A percentile compares a stretch with the other conserved stretches of the same genome.
These are phyloP conservation scores for Ceratobasidium sp. DNA, from an alignment of 1,284 basidiomycete genomes.

Conservation along the genomic window DNA sequence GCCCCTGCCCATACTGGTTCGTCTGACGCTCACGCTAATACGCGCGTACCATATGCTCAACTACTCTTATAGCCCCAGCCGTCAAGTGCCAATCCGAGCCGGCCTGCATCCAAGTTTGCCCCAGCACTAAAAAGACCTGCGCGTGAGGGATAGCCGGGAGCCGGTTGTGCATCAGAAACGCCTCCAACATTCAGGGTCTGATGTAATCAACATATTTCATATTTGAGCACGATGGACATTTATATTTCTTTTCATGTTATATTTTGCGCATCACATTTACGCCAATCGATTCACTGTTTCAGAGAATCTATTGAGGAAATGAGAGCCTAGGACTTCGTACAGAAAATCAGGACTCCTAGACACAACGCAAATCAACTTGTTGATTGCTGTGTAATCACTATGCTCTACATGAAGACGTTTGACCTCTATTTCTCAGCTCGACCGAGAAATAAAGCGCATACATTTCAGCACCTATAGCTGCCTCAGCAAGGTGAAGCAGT, in stretches of 20 bases:
- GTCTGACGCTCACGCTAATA: not conserved
- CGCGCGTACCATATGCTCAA: conserved; percentile 7
- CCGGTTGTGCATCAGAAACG: not conserved
- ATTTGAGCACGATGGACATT: not conserved
- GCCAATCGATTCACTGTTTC: not conserved
- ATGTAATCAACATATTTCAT: not conserved
- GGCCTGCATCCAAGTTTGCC: not conserved
- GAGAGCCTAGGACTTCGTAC: too few relatives aligned
- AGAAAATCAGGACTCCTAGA: too few relatives aligned
- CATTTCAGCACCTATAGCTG: too few relatives aligned
- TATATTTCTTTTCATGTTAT: not conserved
- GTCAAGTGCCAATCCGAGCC: not conserved
- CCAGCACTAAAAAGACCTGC: not conserved
- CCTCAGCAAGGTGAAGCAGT: too few relatives aligned
- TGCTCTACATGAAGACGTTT: too few relatives aligned
- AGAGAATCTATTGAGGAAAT: too few relatives aligned
- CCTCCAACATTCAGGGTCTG: not conserved
- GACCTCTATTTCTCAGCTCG: too few relatives aligned
- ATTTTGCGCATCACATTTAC: not conserved
- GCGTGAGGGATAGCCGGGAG: not conserved
- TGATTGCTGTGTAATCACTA: too few relatives aligned
- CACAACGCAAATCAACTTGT: too few relatives aligned
- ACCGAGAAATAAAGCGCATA: too few relatives aligned
- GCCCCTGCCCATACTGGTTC: not conserved
- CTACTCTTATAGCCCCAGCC: not conserved